Evolutionary conservation across 1,284 basidiomycete genomes (phyloP), one percentile per base, ranked within the genome.

Genomic region (Ceratobasidium sp.): DNA sequence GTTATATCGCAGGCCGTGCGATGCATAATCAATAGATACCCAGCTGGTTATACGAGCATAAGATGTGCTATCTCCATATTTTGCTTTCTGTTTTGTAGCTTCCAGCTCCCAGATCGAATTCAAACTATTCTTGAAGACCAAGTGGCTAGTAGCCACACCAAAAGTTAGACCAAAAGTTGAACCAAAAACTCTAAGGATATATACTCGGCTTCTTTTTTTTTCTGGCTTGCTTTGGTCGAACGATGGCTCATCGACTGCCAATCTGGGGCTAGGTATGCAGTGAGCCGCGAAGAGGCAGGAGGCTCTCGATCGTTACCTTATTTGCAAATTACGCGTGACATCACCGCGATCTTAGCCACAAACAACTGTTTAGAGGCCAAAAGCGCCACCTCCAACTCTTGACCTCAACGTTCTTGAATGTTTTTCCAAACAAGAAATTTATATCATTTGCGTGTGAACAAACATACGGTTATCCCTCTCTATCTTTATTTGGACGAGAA

Each of bases 401-500:
- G 18, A 28, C 40, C 18, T 55, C 33, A 13, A 20, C 9, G 61
- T 9, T 9, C 2, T 33, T 10, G n/a, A 42, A 80, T 80, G 79
- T 77, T 64, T 20, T 81, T 78, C 66, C 70, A 78, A 44, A 78
- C 66, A 28, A 53, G 81, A 53, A 81, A 81, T 63, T 55, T 79
- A 2, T 80, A 78, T 33, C 81, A 81, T 64, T 55, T 81, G 28
- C 78, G 81, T 49, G 77, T 81, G 20, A 79, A 77, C 44, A 56
- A 77, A 23, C 75, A 81, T 28, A 81, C 75, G 18, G 76, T 81
- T 18, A 51, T 81, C 26, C 81, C 81, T n/a, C 40, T 81, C 15
- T 81, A 81, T 58, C 79, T 81, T n/a, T 80, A 81, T 55, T 78
- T 81, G 3, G 81, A 81, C 42, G 81, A 81, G 33, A 78, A 61